phyloP scores from a whole-genome alignment of 768 basidiomycete species.

The Pleurotus platypus region DNA sequence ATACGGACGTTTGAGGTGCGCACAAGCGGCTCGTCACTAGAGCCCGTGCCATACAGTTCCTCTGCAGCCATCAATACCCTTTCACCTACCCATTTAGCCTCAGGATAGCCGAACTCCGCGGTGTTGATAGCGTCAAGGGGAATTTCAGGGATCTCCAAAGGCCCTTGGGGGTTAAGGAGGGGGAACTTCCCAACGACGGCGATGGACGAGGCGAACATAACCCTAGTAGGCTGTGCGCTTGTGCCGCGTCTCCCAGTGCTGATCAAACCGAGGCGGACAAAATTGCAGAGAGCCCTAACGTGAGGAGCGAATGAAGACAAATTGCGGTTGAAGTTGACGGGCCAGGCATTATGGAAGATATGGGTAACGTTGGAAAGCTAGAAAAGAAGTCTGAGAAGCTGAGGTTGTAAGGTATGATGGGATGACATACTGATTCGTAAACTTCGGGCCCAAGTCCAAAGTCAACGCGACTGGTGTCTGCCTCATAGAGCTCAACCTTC shows the following conservation, averaged over 20 bases:
- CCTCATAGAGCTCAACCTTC: constrained; percentile 24
- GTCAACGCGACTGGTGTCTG: constrained; percentile 21
- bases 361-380: constrained; percentile 25
- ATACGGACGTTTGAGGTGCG: constrained; percentile 25
- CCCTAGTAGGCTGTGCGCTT: constrained; percentile 19
- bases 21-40: constrained; percentile 14
- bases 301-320: constrained; percentile 40
- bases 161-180: constrained; percentile 20
- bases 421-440: constrained; percentile 20
- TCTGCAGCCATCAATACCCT: constrained; percentile 22
- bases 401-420: not conserved
- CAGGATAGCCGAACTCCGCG: constrained; percentile 26
- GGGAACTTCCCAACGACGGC: constrained; percentile 30
- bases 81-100: constrained; percentile 38
- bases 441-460: constrained; percentile 21
- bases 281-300: constrained; percentile 30
- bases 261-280: constrained; percentile 22
- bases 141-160: constrained; percentile 27
- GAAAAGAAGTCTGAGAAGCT: not conserved
- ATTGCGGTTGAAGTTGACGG: constrained; percentile 37
- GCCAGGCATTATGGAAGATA: constrained; percentile 38
- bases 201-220: constrained; percentile 34
- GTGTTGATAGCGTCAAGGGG: constrained; percentile 22
- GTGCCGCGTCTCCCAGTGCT: constrained; percentile 15
- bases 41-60: constrained; percentile 20